These are phyloP conservation scores for Cercophora samala DNA, from an alignment of 495 filamentous ascomycete species.

Conservation along the genomic window DNA sequence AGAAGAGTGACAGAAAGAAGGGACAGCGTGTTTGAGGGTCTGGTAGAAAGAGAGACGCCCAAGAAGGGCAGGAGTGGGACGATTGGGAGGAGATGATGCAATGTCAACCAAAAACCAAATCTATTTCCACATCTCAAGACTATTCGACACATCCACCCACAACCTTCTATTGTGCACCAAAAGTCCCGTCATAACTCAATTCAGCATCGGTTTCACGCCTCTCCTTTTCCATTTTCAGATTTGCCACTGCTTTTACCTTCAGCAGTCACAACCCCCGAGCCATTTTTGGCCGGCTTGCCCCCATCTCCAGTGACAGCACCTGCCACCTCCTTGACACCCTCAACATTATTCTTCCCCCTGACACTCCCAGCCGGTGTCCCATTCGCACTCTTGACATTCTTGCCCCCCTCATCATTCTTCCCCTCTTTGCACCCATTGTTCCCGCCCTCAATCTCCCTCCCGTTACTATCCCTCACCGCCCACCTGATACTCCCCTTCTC, in stretches of 20 bases:
- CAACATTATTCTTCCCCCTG: not conserved
- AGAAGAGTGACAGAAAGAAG: conserved; percentile 53
- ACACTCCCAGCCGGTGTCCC: not conserved
- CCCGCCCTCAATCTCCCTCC: not conserved
- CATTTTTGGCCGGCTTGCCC: not conserved
- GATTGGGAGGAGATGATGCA: not conserved
- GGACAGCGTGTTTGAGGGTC: conserved; percentile 65
- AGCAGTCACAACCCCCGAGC: not conserved
- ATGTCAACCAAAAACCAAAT: not conserved
- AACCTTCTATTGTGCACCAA: not conserved
- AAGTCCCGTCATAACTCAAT: not conserved
- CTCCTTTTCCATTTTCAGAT: not conserved
- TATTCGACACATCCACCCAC: not conserved
- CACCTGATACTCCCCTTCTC: not conserved
- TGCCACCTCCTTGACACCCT: not conserved
- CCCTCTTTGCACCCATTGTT: not conserved
- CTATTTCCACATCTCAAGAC: not conserved
- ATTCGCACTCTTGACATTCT: not conserved
- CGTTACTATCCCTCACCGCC: not conserved
- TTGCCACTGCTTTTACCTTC: not conserved
- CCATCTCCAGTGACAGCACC: not conserved
- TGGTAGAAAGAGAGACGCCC: conserved; percentile 53
- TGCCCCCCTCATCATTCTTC: too few species aligned
- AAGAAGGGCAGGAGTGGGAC: conserved; percentile 31
- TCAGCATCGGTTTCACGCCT: not conserved